Conservation (phyloP, 148 eudicot species). For the Rheum nobile region DNA sequence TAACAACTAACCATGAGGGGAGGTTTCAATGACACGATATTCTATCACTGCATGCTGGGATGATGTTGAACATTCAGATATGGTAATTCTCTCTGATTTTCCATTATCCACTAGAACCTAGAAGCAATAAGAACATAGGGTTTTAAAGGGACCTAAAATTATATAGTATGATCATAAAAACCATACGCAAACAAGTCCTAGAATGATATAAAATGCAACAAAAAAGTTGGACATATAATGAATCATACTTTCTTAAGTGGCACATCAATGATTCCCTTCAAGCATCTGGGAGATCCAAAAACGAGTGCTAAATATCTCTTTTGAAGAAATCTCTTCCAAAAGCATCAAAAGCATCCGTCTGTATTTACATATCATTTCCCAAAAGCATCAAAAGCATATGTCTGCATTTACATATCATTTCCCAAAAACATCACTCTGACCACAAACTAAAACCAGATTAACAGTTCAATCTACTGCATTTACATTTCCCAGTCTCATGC, state of each 20-base stretch:
- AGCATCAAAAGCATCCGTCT: too few species aligned
- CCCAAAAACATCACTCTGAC: too few species aligned
- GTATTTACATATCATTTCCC: too few species aligned
- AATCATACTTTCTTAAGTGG: slow-evolving; percentile 65
- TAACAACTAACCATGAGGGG: slow-evolving; percentile 41
- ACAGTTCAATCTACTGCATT: too few species aligned
- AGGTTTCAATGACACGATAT: slow-evolving; percentile 61
- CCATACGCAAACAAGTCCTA: not conserved
- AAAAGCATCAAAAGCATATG: too few species aligned
- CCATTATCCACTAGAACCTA: slow-evolving; percentile 80
- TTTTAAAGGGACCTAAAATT: not conserved
- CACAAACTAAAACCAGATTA: too few species aligned
- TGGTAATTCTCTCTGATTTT: slow-evolving; percentile 75
- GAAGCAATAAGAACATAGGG: slow-evolving; percentile 9
- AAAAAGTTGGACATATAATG: not conserved
- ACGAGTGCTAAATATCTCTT: slow-evolving; percentile 95
- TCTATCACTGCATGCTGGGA: slow-evolving; percentile 83
- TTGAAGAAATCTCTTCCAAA: slow-evolving; percentile 43
- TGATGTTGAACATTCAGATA: slow-evolving; percentile 28
- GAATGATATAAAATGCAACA: not conserved
- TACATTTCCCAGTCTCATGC: too few species aligned
- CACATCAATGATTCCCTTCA: slow-evolving; percentile 50
- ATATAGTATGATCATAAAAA: not conserved
- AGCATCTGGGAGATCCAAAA: slow-evolving; percentile 64
- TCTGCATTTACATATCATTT: too few species aligned